Base-by-base conservation (phyloP, 345 rosid species). In the Mangifera indica region DNA sequence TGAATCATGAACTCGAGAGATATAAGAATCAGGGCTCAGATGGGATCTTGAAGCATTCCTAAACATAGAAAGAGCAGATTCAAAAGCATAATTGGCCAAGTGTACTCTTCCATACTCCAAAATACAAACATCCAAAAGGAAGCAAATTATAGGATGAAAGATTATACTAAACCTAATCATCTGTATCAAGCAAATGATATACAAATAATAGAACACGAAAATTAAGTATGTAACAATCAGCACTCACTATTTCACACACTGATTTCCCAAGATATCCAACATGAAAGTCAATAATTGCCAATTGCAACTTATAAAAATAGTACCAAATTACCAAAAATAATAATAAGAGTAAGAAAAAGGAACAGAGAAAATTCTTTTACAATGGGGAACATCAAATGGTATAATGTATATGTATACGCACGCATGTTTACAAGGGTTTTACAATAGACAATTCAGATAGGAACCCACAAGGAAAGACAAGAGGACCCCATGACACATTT, bases 1-100 rank as follows among this genome's bases (percentile, higher is more conserved):
- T 59, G 95, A 87, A 77, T 94, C 92, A 77, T 94, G 98, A 79
- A 87, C 88, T 77, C 89, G 84, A 72, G 92, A 59, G 69, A 89
- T 5, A 5, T 0, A 74, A 20, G 97, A 87, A 53, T 86, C 67
- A 11, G 80, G 73, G n/a, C 66, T 72, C 22, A 73, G 78, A 73
- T 79, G 75, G 54, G 90, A 77, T 72, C 75, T 81, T 13, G 93
- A 83, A 69, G 64, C 76, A 70, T 83, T 86, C 84, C 97, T 89
- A 74, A 34, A 72, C 66, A 49, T 55, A 78, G 29, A 78, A 52
- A 67, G 25, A 62, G 56, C 15, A 61, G 68, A 60, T 63, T 72
- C 56, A 77, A 72, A 72, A 58, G 44, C 56, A 46, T 73, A 75
- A 68, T 56, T 53, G 58, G 74, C 58, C 53, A 53, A 34, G 57